Evolutionary conservation across 2,329 filamentous ascomycete genomes (phyloP), one percentile per base, ranked within the genome.

Genomic region (Neopestalotiopsis rosae): DNA sequence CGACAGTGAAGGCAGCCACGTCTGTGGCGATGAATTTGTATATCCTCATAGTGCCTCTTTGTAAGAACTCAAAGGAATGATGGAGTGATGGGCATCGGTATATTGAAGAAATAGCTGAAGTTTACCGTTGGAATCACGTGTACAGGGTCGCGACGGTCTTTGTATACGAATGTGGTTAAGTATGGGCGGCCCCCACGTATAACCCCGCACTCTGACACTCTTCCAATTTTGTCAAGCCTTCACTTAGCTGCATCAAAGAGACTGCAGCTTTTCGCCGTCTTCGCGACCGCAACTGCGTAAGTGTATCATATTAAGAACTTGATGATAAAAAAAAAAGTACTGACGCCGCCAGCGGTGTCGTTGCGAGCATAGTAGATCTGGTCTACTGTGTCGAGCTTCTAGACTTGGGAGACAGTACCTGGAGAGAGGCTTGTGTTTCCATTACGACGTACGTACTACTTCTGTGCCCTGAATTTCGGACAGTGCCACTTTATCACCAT

Each of bases 361-460:
- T 66, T 34, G 64, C 64, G 13, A 66, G 64, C 9, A 58, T 66
- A 0, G 45, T 58, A 12, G 64, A 52, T 28, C 45, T 66, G 6
- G 24, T 66, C 24, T 66, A 66, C 49, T 56, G 52, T 52, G 64
- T 66, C 30, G 34, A 57, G 17, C 9, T 66, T 9, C 14, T 57
- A n/a, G 52, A 34, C 45, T 34, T 57, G 24, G 45, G 24, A 28
- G 32, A 58, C 45, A 20, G 34, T 2, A 66, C 30, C 64, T 24
- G 32, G 45, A 38, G 64, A 32, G 45, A 40, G 32, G 59, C 59
- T 40, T 61, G 59, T 20, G 59, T 61, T 61, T 61, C 59, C 12
- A 61, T 61, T 61, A 40, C 59, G 28, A 61, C 59, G 59, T 61
- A 61, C 1, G 59, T 61, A 61, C 17, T 5, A 38, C 59, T 13